Conservation (phyloP, 2,329 filamentous ascomycete species). For the Calonectria pteridis region DNA sequence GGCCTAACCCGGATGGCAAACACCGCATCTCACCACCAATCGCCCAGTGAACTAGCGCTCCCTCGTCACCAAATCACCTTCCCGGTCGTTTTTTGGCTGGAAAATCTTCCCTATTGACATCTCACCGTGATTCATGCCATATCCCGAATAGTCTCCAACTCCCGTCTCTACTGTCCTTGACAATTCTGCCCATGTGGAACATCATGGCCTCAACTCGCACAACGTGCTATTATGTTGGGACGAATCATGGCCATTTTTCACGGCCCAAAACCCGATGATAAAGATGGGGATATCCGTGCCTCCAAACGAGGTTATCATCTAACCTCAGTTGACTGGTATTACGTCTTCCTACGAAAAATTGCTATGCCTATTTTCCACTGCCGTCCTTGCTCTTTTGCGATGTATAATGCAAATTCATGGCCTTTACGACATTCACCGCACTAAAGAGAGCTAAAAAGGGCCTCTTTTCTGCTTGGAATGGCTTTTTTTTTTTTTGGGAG, state of each 20-base stretch:
- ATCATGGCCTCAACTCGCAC: not conserved
- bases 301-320: not conserved
- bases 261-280: not conserved
- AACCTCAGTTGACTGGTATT: not conserved
- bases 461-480: not conserved
- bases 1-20: not conserved
- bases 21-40: not conserved
- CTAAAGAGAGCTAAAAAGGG: not conserved
- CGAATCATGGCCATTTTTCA: not conserved
- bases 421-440: not conserved
- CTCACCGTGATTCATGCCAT: not conserved
- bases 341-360: not conserved
- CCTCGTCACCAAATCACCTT: not conserved
- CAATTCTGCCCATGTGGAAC: not conserved
- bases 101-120: not conserved
- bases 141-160: not conserved
- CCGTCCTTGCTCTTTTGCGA: too few species aligned
- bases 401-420: not conserved
- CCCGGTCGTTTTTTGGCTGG: not conserved
- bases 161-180: not conserved
- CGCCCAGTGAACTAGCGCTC: not conserved
- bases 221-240: not conserved
- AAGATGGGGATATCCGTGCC: conserved; percentile 23
- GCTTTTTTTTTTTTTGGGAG: not conserved
- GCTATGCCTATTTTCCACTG: not conserved